These are phyloP conservation scores for Neonectria magnoliae DNA, from an alignment of 2,329 filamentous ascomycete species.

Conservation along the genomic window DNA sequence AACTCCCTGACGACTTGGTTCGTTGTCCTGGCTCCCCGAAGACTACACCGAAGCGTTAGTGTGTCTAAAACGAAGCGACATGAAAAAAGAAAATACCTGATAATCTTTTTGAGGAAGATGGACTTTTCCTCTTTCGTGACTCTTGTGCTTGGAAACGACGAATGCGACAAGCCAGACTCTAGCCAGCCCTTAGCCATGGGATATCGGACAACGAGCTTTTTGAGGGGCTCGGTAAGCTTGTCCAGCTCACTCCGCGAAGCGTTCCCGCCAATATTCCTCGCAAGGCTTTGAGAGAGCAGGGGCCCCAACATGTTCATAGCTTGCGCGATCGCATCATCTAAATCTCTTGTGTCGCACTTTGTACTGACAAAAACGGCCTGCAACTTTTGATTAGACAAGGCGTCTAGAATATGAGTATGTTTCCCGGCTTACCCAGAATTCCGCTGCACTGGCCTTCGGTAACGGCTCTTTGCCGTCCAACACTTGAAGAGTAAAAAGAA, in stretches of 20 bases:
- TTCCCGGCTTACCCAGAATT: slow-evolving; percentile 73
- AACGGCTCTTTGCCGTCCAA: slow-evolving; percentile 77
- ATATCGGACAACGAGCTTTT: slow-evolving; percentile 70
- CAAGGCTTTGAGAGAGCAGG: slow-evolving; percentile 65
- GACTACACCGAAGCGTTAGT: slow-evolving; percentile 50
- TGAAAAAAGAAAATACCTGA: slow-evolving; percentile 56
- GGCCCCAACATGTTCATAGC: slow-evolving; percentile 71
- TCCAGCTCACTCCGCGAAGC: slow-evolving; percentile 78
- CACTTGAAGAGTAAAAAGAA: slow-evolving; percentile 76
- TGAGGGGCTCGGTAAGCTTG: slow-evolving; percentile 74
- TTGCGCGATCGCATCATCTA: slow-evolving; percentile 56
- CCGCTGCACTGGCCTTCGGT: slow-evolving; percentile 77
- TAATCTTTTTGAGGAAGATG: slow-evolving; percentile 72
- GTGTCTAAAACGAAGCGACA: neutral
- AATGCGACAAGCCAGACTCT: slow-evolving; percentile 65
- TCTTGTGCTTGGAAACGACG: slow-evolving; percentile 68
- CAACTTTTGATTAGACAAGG: slow-evolving; percentile 8
- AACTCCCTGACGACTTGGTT: slow-evolving; percentile 77
- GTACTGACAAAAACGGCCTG: slow-evolving; percentile 64
- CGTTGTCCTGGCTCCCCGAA: slow-evolving; percentile 71
- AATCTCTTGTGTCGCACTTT: slow-evolving; percentile 53
- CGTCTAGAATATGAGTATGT: neutral
- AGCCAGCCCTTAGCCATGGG: slow-evolving; percentile 69
- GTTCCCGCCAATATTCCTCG: slow-evolving; percentile 74
- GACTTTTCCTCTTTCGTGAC: slow-evolving; percentile 68